phyloP scores from a whole-genome alignment of 257 asterid genomes.

The Primulina huaijiensis region DNA sequence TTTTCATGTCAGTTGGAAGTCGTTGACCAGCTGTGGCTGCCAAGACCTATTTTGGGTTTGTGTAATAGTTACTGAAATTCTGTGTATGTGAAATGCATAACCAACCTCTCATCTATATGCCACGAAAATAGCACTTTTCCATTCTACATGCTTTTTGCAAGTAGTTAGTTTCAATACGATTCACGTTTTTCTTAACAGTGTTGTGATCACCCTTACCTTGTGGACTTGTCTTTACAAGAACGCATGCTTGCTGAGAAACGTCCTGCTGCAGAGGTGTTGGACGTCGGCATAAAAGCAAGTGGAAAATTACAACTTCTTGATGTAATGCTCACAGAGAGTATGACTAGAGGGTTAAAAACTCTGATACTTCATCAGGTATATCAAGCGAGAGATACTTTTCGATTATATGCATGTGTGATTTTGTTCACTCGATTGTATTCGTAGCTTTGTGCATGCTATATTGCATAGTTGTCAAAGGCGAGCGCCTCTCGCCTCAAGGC shows the following conservation, averaged over 20 bases:
- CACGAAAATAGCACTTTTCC: conserved; percentile 6
- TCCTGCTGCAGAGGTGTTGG: conserved; percentile 44
- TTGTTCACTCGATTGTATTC: background rate
- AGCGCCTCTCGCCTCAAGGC: too few species aligned
- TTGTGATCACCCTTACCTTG: conserved; percentile 81
- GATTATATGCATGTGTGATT: conserved; percentile 6
- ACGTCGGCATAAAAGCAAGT: conserved; percentile 72
- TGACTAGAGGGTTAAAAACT: conserved; percentile 50
- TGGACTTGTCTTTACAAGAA: conserved; percentile 49
- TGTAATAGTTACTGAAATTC: conserved; percentile 3
- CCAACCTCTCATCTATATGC: conserved; percentile 9
- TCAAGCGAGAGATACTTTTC: conserved; percentile 15
- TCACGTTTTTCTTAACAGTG: conserved; percentile 48
- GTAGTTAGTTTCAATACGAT: conserved; percentile 23
- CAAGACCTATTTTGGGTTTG: conserved; percentile 11
- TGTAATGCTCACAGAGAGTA: conserved; percentile 60
- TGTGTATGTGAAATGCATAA: background rate
- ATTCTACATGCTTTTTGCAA: conserved; percentile 12
- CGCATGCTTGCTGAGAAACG: conserved; percentile 44
- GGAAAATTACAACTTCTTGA: conserved; percentile 81
- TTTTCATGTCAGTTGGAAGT: conserved; percentile 18
- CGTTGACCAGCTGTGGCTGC: conserved; percentile 10
- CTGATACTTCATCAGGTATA: conserved; percentile 81
- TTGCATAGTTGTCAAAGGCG: too few species aligned
- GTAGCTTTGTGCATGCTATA: conserved; percentile 6